Base-by-base conservation (phyloP, 768 basidiomycete genomes). In the Lentinula sp. region DNA sequence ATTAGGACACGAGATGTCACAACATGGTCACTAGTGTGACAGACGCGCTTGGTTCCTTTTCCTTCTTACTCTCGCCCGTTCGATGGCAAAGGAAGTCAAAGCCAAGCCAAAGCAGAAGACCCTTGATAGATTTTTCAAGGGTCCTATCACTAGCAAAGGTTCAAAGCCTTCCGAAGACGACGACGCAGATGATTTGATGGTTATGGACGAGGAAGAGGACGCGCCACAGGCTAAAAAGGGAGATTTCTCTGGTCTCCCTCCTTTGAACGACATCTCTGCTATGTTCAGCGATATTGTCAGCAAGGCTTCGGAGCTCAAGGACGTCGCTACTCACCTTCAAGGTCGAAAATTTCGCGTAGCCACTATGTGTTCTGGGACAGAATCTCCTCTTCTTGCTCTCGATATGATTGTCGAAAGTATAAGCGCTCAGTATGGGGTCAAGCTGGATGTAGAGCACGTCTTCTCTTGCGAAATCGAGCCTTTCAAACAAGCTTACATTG, bases 401-500 rank as follows among this genome's bases (percentile, higher is more conserved):
- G 88, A 91, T 35, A 75, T 95, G 62, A 92, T 97, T 49, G 86
- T 87, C 60, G 84, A 88, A 61, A 84, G 88, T 4, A 82, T 96
- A 65, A 73, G 83, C 35, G 84, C 87, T 35, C 87, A 88, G 65
- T 84, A 85, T 65, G 82, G 77, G 3, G 66, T 88, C 57, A 75
- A 80, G 2, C 74, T 97, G 60, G 82, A 88, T 28, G 78, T 93
- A 56, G 90, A 95, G 71, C 95, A 97, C 73, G 92, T 95, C 48
- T 96, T 97, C 75, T 96, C 94, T 1, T 97, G 94, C 73, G 94
- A 97, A 75, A 96, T 97, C 60, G 95, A 95, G 69, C 94, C 95
- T 3, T 96, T 94, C 81, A 95, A 97, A 74, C 95, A 95, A 70
- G 95, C 95, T 0, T 97, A 98, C 69, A 98, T 98, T 64, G 95